These are phyloP conservation scores for Calonectria fujianensis DNA, from an alignment of 2,329 filamentous ascomycete species.

Conservation along the genomic window DNA sequence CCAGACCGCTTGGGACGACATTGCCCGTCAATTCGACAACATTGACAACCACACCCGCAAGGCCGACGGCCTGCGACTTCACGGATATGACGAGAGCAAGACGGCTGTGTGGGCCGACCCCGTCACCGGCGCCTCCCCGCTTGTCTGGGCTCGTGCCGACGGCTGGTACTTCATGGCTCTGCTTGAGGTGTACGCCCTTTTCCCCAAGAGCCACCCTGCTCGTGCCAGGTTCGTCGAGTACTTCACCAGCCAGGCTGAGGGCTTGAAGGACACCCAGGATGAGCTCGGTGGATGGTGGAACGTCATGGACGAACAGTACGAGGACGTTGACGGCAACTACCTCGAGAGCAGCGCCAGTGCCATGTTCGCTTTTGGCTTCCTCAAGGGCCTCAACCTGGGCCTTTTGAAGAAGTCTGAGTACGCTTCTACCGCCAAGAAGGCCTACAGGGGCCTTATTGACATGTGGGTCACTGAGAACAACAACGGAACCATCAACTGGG, in stretches of 20 bases:
- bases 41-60: conserved; percentile 66
- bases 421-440: conserved; percentile 48
- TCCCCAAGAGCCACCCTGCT: conserved; percentile 62
- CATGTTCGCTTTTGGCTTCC: conserved; percentile 73
- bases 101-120: conserved; percentile 71
- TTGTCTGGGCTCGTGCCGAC: conserved; percentile 72
- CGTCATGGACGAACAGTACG: conserved; percentile 71
- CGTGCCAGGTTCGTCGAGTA: conserved; percentile 61
- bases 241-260: conserved; percentile 63
- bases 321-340: conserved; percentile 72
- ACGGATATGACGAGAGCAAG: conserved; percentile 72
- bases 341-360: conserved; percentile 76
- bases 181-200: conserved; percentile 69
- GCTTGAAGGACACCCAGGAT: conserved; percentile 65
- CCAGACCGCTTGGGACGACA: conserved; percentile 65
- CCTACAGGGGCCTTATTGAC: conserved; percentile 61
- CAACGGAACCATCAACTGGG: conserved; percentile 69
- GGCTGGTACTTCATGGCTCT: conserved; percentile 74
- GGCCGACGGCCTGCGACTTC: conserved; percentile 66
- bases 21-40: conserved; percentile 66
- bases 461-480: conserved; percentile 67
- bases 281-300: conserved; percentile 74
- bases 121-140: conserved; percentile 68
- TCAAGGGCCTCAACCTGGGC: conserved; percentile 63
- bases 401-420: conserved; percentile 52